phyloP scores from a whole-genome alignment of 208 protist genomes.

The Leptomonas seymouri region DNA sequence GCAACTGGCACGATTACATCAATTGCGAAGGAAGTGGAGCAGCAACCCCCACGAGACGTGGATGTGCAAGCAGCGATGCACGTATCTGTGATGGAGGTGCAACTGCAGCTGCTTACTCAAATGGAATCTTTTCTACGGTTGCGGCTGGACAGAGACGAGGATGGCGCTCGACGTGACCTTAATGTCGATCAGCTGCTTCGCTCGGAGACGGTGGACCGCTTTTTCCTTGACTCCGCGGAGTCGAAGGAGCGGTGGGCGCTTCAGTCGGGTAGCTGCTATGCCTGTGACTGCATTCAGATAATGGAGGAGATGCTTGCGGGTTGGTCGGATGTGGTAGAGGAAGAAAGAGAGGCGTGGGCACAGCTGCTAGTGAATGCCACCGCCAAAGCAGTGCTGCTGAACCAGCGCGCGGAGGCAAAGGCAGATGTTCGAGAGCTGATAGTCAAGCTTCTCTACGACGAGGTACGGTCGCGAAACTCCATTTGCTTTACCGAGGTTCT shows the following conservation, averaged over 20 bases:
- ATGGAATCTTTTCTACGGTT: conserved; percentile 7
- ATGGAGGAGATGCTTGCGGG: conserved; percentile 10
- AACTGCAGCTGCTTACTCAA: conserved; percentile 9
- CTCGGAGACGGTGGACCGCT: background rate
- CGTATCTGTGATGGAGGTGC: conserved; percentile 3
- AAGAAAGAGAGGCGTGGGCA: background rate
- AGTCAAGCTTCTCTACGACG: background rate
- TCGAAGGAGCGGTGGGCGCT: background rate
- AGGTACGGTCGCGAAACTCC: background rate
- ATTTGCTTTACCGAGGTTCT: conserved; percentile 2
- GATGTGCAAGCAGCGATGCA: background rate
- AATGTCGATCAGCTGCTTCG: background rate
- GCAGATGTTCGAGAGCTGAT: background rate
- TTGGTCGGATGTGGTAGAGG: conserved; percentile 2
- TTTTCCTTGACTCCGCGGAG: background rate
- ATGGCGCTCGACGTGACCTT: background rate
- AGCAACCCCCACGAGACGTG: background rate
- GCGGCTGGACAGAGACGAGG: background rate
- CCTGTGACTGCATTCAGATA: conserved; percentile 8
- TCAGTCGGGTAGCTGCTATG: background rate
- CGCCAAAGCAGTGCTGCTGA: background rate
- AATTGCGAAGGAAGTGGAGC: background rate
- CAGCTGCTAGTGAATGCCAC: background rate
- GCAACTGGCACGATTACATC: background rate
- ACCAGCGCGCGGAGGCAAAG: background rate